Evolutionary conservation across 371 early-diverging fungal genomes (phyloP).

Genomic region (Mitosporidium daphniae): DNA sequence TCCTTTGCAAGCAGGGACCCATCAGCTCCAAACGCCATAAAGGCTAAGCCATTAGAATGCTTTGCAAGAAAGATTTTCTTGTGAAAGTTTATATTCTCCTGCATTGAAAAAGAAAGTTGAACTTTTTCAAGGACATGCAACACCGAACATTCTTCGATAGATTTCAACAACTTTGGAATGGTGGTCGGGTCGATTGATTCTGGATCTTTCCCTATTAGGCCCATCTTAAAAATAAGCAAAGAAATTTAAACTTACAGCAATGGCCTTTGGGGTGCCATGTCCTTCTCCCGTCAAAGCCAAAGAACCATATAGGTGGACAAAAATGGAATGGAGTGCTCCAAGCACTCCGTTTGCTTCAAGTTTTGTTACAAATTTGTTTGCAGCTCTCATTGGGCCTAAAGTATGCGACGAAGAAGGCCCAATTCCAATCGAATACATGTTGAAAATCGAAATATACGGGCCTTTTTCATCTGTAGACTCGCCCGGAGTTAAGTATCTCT

Average conservation of each 20-base stretch:
- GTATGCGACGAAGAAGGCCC: constrained; percentile 36
- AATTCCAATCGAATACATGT: constrained; percentile 65
- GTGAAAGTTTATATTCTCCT: constrained; percentile 40
- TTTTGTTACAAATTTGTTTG: constrained; percentile 53
- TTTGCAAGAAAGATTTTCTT: constrained; percentile 43
- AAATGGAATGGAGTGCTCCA: constrained; percentile 17
- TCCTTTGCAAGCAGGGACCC: constrained; percentile 47
- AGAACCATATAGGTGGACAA: constrained; percentile 59
- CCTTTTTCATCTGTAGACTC: too few species aligned
- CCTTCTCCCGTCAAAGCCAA: constrained; percentile 67
- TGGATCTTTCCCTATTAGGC: constrained; percentile 59
- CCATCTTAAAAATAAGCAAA: too few species aligned
- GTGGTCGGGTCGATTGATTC: constrained; percentile 42
- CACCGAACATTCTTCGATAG: constrained; percentile 23
- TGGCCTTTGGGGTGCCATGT: constrained; percentile 61
- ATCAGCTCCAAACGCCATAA: constrained; percentile 33
- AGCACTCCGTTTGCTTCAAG: constrained; percentile 19
- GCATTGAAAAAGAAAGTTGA: constrained; percentile 33
- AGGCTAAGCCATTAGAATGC: constrained; percentile 75
- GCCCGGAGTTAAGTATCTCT: too few species aligned
- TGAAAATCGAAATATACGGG: constrained; percentile 66
- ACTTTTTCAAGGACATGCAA: constrained; percentile 25
- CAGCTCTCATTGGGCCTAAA: constrained; percentile 71
- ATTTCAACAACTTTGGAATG: constrained; percentile 25
- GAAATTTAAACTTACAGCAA: too few species aligned